These are phyloP conservation scores for Herpomyces periplanetae DNA, from an alignment of 2,329 filamentous ascomycete genomes.

Conservation along the genomic window DNA sequence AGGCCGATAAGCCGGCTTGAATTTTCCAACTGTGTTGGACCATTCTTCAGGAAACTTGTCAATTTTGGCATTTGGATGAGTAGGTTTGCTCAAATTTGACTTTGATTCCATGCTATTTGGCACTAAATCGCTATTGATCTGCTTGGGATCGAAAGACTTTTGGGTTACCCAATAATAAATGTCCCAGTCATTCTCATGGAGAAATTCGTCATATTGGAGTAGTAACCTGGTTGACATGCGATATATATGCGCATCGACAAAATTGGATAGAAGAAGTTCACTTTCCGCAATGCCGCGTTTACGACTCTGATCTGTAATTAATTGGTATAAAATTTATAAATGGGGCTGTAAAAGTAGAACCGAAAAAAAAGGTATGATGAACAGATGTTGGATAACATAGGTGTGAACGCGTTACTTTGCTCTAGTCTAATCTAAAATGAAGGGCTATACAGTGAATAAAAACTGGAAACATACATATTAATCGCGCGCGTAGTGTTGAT, in stretches of 20 bases:
- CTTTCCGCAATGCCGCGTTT: constrained; percentile 86
- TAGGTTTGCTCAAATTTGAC: constrained; percentile 9
- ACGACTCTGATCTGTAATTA: constrained; percentile 41
- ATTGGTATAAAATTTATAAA: constrained; percentile 1
- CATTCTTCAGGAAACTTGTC: constrained; percentile 11
- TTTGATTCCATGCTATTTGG: constrained; percentile 14
- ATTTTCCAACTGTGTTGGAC: constrained; percentile 80
- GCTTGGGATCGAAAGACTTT: too few relatives aligned
- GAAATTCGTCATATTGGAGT: constrained; percentile 49
- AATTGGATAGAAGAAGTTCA: constrained; percentile 80
- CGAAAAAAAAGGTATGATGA: constrained; percentile 3
- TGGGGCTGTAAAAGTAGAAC: constrained; percentile 5
- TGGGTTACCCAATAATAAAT: constrained; percentile 99
- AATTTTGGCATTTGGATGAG: constrained; percentile 9
- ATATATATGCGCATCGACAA: constrained; percentile 37
- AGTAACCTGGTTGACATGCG: constrained; percentile 33
- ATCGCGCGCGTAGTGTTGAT: constrained; percentile 49
- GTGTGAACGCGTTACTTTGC: too few relatives aligned
- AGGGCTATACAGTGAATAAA: too few relatives aligned
- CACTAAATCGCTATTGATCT: constrained; percentile 17
- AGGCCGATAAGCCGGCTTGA: constrained; percentile 66
- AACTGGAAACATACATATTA: constrained; percentile 25
- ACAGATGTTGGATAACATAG: constrained; percentile 2
- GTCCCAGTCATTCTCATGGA: constrained; percentile 98
- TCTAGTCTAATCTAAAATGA: too few relatives aligned